phyloP scores from a whole-genome alignment of 2,329 filamentous ascomycete species.

The Fusarium aywerte region DNA sequence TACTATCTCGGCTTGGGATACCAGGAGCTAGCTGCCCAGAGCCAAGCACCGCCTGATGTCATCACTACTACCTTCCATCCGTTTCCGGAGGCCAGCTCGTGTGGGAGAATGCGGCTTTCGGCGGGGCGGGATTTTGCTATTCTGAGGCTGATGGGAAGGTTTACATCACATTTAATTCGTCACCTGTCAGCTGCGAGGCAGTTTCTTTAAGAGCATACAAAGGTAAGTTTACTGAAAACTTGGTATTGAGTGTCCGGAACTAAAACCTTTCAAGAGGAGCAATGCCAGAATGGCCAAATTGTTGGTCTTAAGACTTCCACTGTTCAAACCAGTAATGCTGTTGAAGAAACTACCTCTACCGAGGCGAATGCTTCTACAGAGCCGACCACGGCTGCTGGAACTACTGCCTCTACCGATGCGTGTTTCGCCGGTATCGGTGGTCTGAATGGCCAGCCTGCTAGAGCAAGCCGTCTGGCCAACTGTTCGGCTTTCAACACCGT shows the following conservation, averaged over 20 bases:
- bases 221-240: too few relatives aligned
- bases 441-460: background rate
- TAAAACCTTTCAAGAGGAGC: background rate
- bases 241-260: fast-evolving
- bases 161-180: conserved; percentile 16
- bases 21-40: background rate
- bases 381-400: background rate
- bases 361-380: background rate
- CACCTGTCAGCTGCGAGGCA: background rate
- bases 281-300: conserved; percentile 22
- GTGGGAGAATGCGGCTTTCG: background rate
- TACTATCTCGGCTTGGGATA: background rate
- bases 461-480: conserved; percentile 9
- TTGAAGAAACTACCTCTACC: too few relatives aligned
- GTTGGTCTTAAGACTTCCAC: background rate
- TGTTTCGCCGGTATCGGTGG: background rate
- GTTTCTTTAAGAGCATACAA: conserved; percentile 2
- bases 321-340: too few relatives aligned
- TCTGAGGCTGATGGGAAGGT: background rate
- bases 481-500: conserved; percentile 7
- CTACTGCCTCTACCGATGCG: background rate
- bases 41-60: background rate
- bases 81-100: background rate
- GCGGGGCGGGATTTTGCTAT: conserved; percentile 5
- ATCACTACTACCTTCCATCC: conserved; percentile 2